phyloP scores from a whole-genome alignment of 805 yeast species.

The Wilhelminamyces savonicus region DNA sequence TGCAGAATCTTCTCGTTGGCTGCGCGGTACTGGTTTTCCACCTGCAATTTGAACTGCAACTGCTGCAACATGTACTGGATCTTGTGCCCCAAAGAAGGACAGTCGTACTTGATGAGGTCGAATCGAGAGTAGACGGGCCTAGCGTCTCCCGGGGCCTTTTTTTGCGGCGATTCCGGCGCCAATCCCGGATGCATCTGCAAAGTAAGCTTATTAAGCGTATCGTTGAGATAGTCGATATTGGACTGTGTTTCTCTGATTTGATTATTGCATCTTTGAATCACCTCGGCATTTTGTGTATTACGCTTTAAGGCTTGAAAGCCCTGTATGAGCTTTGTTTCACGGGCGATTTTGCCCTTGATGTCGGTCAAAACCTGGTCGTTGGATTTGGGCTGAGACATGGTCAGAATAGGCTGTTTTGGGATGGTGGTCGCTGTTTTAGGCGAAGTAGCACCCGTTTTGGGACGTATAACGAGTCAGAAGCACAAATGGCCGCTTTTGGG shows the following conservation, averaged over 20 bases:
- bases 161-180: slow-evolving; percentile 6
- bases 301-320: slow-evolving; percentile 81
- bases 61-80: slow-evolving; percentile 95
- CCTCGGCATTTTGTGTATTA: slow-evolving; percentile 71
- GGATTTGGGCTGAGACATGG: slow-evolving; percentile 9
- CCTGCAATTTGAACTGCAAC: slow-evolving; percentile 86
- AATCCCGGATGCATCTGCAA: slow-evolving; percentile 17
- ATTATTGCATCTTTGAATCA: slow-evolving; percentile 85
- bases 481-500: too few species aligned
- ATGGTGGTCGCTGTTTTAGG: too few species aligned
- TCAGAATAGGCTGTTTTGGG: too few species aligned
- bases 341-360: slow-evolving; percentile 76
- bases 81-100: slow-evolving; percentile 90
- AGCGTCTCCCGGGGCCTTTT: slow-evolving; percentile 2
- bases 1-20: slow-evolving; percentile 88
- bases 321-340: slow-evolving; percentile 80
- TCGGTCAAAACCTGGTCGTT: slow-evolving; percentile 45
- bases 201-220: slow-evolving; percentile 59
- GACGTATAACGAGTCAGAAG: too few species aligned
- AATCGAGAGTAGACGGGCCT: slow-evolving; percentile 55
- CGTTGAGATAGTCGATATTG: slow-evolving; percentile 82
- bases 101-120: slow-evolving; percentile 85
- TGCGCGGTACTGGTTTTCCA: slow-evolving; percentile 86
- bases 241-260: slow-evolving; percentile 87
- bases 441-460: too few species aligned